A percentile compares a stretch with the other conserved stretches of the same genome.
Conservation (phyloP, 306 rosid species). For the Lupinus albus region DNA sequence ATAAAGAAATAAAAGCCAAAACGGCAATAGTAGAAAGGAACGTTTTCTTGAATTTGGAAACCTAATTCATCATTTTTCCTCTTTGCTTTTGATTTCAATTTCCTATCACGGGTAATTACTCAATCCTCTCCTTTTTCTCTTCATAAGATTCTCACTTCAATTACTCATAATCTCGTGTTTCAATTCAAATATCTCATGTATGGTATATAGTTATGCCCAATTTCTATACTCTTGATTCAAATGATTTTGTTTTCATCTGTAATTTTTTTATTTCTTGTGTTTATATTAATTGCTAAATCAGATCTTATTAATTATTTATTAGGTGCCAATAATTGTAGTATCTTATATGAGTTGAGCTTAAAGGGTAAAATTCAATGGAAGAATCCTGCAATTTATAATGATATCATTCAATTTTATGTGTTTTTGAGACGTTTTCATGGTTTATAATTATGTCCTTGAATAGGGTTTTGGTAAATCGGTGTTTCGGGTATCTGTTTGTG, state of each 20-base stretch:
- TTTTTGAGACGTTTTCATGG: constrained; percentile 17
- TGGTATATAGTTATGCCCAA: neutral
- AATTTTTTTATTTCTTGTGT: constrained; percentile 17
- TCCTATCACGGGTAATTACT: constrained; percentile 58
- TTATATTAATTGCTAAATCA: constrained; percentile 35
- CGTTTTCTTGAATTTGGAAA: constrained; percentile 32
- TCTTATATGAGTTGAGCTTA: constrained; percentile 3
- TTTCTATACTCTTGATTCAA: neutral
- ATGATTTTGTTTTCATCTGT: too few species aligned
- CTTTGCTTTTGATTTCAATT: constrained; percentile 31
- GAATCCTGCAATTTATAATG: neutral
- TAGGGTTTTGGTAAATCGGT: constrained; percentile 34
- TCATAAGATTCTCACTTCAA: constrained; percentile 30
- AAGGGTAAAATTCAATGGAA: neutral
- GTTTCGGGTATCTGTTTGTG: constrained; percentile 32
- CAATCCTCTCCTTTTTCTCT: constrained; percentile 6
- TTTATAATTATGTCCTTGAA: constrained; percentile 16
- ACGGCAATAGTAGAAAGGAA: constrained; percentile 14
- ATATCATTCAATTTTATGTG: constrained; percentile 5
- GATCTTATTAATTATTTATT: constrained; percentile 55
- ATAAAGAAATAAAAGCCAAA: constrained; percentile 23
- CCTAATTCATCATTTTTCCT: constrained; percentile 39
- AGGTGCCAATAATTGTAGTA: constrained; percentile 21
- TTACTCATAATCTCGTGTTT: constrained; percentile 9
- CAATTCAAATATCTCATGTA: constrained; percentile 9